A percentile compares a stretch with the other conserved stretches of the same genome.
Evolutionary conservation across 768 basidiomycete genomes (phyloP).

Genomic region (Amanita molliuscula): DNA sequence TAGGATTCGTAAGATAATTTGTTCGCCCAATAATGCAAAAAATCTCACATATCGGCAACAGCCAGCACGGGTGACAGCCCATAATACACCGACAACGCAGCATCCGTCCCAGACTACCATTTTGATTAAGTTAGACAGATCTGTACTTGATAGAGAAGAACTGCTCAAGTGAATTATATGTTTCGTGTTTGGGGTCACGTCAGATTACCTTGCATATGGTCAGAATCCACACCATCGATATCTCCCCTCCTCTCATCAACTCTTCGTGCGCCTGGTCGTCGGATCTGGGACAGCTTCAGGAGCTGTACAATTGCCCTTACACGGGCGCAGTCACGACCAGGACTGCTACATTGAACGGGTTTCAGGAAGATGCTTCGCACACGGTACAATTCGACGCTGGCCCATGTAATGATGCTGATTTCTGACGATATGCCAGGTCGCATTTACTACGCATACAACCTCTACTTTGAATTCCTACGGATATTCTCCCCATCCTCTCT

Average conservation of each 20-base stretch:
- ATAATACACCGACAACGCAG: constrained; percentile 77
- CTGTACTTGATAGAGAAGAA: constrained; percentile 90
- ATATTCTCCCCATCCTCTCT: constrained; percentile 71
- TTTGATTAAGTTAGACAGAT: constrained; percentile 90
- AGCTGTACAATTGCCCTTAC: constrained; percentile 52
- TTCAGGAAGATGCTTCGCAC: constrained; percentile 52
- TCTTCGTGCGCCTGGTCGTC: constrained; percentile 80
- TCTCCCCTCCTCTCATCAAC: constrained; percentile 64
- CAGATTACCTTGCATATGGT: constrained; percentile 37
- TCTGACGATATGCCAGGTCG: constrained; percentile 34
- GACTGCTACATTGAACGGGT: constrained; percentile 64
- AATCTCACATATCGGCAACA: constrained; percentile 21
- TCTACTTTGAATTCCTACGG: constrained; percentile 82
- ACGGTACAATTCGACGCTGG: constrained; percentile 33
- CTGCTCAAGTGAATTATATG: constrained; percentile 51
- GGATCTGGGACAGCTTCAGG: constrained; percentile 48
- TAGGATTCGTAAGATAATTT: constrained; percentile 73
- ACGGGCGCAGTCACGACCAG: constrained; percentile 80
- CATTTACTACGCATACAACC: constrained; percentile 36
- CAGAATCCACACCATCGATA: constrained; percentile 39
- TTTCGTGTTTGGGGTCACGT: constrained; percentile 5
- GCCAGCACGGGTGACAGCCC: constrained; percentile 96
- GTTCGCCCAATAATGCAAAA: background rate
- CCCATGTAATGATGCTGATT: constrained; percentile 2
- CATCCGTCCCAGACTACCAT: constrained; percentile 87